Evolutionary conservation across 148 eudicot species (phyloP).

Genomic region (Arctostaphylos glauca): DNA sequence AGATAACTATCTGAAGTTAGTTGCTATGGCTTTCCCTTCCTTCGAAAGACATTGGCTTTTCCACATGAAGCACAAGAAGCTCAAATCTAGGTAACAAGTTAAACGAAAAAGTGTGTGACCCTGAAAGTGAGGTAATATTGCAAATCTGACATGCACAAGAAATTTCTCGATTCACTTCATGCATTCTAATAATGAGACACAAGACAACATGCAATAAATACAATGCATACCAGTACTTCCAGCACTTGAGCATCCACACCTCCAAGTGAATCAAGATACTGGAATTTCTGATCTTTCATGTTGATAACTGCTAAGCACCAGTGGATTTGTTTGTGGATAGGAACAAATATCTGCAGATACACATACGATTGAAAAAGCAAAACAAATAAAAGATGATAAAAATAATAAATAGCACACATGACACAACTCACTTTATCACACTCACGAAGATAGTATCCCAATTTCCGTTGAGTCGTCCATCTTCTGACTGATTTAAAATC

Average conservation of each 20-base stretch:
- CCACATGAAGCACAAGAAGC: too few relatives aligned
- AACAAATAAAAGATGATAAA: background rate
- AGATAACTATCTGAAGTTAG: too few relatives aligned
- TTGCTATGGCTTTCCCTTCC: too few relatives aligned
- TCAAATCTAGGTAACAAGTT: too few relatives aligned
- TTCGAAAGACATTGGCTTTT: too few relatives aligned
- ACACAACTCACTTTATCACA: slow-evolving; percentile 75
- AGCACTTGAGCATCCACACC: slow-evolving; percentile 62
- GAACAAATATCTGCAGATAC: slow-evolving; percentile 74
- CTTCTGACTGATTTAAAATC: slow-evolving; percentile 80
- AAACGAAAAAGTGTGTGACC: too few relatives aligned
- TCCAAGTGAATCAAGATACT: slow-evolving; percentile 86
- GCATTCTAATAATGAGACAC: background rate
- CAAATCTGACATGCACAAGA: background rate
- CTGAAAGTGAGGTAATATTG: too few relatives aligned
- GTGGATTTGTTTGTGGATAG: slow-evolving; percentile 82
- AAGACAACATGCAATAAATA: background rate
- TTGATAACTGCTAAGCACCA: slow-evolving; percentile 97
- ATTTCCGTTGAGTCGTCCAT: slow-evolving; percentile 72
- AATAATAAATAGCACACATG: slow-evolving; percentile 28
- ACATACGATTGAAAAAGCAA: background rate
- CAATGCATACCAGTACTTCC: slow-evolving; percentile 62
- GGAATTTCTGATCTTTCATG: slow-evolving; percentile 81
- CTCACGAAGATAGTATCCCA: slow-evolving; percentile 77
- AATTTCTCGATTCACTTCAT: background rate